Percentiles rank a stretch among this genome's conserved stretches.
Evolutionary conservation across 768 basidiomycete species (phyloP).

Genomic region (Leccinum barrowsii): DNA sequence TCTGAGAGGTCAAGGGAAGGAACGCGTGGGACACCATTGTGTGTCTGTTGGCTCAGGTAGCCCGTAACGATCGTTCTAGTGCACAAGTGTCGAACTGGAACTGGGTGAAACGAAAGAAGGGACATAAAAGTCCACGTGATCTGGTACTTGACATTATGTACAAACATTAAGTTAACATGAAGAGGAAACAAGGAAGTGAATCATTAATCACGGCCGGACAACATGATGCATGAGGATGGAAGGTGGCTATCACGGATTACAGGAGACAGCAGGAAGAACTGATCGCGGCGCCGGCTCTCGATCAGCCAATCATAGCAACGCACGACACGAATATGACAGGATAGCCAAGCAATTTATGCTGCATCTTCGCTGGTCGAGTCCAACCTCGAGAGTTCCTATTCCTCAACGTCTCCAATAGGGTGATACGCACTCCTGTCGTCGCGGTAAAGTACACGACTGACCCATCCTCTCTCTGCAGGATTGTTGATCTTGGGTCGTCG

Average conservation of each 20-base stretch:
- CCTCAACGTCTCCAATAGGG: conserved; percentile 45
- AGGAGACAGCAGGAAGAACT: conserved; percentile 3
- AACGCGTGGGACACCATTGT: background rate
- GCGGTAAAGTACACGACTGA: conserved; percentile 47
- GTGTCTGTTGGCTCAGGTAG: conserved; percentile 24
- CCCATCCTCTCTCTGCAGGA: conserved; percentile 39
- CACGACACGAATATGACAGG: conserved; percentile 2
- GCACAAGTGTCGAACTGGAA: conserved; percentile 18
- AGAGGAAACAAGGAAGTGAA: background rate
- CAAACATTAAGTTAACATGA: background rate
- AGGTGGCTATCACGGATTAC: conserved; percentile 12
- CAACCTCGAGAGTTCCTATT: conserved; percentile 60
- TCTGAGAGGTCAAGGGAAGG: background rate
- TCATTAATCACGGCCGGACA: background rate
- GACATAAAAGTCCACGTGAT: conserved; percentile 27
- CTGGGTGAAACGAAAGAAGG: conserved; percentile 11
- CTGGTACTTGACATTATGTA: background rate
- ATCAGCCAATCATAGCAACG: conserved; percentile 5
- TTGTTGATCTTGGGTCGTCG: conserved; percentile 22
- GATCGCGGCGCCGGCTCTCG: conserved; percentile 4
- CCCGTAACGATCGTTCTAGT: conserved; percentile 21
- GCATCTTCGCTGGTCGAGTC: conserved; percentile 7
- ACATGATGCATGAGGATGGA: conserved; percentile 26
- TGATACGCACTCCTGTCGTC: conserved; percentile 42
- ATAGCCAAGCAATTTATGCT: conserved; percentile 4